These are phyloP conservation scores for Cenchrus fungigraminus DNA, from an alignment of 176 grass and related monocot genomes.

Conservation along the genomic window DNA sequence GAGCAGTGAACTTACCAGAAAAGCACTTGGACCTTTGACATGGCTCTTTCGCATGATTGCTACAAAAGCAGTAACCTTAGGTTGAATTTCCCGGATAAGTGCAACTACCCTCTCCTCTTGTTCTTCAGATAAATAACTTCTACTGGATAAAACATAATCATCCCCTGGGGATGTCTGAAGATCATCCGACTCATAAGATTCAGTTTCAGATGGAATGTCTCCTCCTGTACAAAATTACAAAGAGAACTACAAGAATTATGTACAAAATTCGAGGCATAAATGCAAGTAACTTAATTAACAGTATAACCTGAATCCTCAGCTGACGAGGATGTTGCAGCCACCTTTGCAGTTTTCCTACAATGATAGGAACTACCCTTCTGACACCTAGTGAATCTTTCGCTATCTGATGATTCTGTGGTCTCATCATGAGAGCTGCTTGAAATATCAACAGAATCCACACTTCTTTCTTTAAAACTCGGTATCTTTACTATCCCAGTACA, in stretches of 20 bases:
- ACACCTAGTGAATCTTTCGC: not conserved
- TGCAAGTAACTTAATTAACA: constrained; percentile 1
- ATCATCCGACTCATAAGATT: not conserved
- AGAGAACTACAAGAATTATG: not conserved
- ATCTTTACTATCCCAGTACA: not conserved
- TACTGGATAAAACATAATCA: constrained; percentile 26
- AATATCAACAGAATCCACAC: not conserved
- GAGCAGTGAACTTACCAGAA: constrained; percentile 20
- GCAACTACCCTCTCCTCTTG: constrained; percentile 36
- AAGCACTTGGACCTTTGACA: not conserved
- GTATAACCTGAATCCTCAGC: constrained; percentile 36
- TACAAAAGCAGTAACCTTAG: constrained; percentile 34
- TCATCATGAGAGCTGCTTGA: not conserved
- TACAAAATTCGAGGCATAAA: not conserved
- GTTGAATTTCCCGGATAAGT: constrained; percentile 17
- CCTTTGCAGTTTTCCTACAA: not conserved
- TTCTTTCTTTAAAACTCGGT: not conserved
- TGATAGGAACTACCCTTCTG: not conserved
- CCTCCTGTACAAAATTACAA: constrained; percentile 7
- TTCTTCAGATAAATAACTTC: constrained; percentile 26
- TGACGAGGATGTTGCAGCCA: not conserved
- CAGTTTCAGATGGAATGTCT: not conserved
- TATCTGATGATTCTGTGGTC: not conserved
- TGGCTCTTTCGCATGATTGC: constrained; percentile 32
- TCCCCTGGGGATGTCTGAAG: not conserved